phyloP scores from a whole-genome alignment of 2,329 filamentous ascomycete genomes.

The Microsporum audouinii region DNA sequence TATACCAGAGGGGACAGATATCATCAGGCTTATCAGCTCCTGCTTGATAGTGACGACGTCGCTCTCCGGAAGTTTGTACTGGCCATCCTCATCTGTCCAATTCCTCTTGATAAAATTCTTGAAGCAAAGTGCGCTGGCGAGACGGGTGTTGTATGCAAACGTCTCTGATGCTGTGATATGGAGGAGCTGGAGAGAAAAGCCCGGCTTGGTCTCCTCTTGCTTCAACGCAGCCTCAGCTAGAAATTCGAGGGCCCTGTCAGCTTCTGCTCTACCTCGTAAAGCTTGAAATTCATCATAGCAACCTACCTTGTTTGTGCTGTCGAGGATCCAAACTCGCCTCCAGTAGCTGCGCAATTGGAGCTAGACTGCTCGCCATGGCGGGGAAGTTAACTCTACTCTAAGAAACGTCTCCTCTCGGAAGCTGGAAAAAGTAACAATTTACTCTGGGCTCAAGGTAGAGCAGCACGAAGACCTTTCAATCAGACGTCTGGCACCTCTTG shows the following conservation, averaged over 20 bases:
- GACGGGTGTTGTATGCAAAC: constrained; percentile 64
- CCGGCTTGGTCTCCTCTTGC: constrained; percentile 66
- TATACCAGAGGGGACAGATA: constrained; percentile 71
- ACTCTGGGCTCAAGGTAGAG: not conserved
- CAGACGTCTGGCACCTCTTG: not conserved
- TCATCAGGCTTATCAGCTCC: constrained; percentile 94
- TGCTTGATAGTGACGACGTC: constrained; percentile 88
- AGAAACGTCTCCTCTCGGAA: constrained; percentile 10
- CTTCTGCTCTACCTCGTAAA: not conserved
- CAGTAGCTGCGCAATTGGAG: constrained; percentile 66
- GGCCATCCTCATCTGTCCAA: constrained; percentile 92
- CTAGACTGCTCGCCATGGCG: constrained; percentile 50
- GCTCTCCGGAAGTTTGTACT: constrained; percentile 71
- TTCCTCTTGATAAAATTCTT: constrained; percentile 96
- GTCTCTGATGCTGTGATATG: constrained; percentile 73
- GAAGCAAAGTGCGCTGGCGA: constrained; percentile 85
- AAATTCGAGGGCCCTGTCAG: constrained; percentile 6
- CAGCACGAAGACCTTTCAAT: not conserved
- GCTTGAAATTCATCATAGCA: not conserved
- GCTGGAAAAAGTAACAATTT: not conserved
- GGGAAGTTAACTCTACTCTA: constrained; percentile 17
- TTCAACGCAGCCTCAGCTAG: constrained; percentile 72
- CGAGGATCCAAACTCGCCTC: constrained; percentile 80
- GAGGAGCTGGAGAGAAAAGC: constrained; percentile 78
- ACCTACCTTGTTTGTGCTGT: constrained; percentile 76